These are phyloP conservation scores for Wickerhamomyces canadensis DNA, from an alignment of 805 yeast species.

Conservation along the genomic window DNA sequence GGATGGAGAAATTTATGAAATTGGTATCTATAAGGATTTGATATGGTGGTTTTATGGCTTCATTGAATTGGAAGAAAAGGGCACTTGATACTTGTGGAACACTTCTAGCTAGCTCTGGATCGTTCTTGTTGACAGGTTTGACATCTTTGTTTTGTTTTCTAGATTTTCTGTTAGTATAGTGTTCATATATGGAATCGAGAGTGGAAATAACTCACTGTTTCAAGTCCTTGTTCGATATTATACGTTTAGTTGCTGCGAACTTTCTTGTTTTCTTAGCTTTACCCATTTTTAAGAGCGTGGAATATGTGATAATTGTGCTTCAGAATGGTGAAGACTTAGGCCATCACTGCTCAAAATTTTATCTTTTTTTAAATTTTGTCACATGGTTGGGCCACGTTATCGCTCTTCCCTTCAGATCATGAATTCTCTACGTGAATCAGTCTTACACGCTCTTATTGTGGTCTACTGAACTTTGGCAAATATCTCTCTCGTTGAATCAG, in stretches of 20 bases:
- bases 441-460: too few species aligned
- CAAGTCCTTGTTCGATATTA: conserved; percentile 68
- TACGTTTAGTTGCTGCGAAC: conserved; percentile 88
- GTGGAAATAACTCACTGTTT: conserved; percentile 37
- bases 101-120: conserved; percentile 68
- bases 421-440: too few species aligned
- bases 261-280: conserved; percentile 95
- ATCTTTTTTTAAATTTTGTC: too few species aligned
- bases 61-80: conserved; percentile 88
- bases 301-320: neutral
- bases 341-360: too few species aligned
- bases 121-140: conserved; percentile 47
- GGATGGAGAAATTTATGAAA: conserved; percentile 93
- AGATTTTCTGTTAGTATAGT: conserved; percentile 2
- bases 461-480: too few species aligned
- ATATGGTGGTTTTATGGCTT: conserved; percentile 96
- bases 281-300: conserved; percentile 57
- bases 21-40: conserved; percentile 95
- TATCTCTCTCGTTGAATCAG: too few species aligned
- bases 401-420: too few species aligned
- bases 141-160: too few species aligned
- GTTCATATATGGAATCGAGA: neutral
- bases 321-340: too few species aligned
- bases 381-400: too few species aligned
- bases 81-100: conserved; percentile 96